Conservation (phyloP, 129 eudicot species). For the Rutidosis leptorrhynchoides region DNA sequence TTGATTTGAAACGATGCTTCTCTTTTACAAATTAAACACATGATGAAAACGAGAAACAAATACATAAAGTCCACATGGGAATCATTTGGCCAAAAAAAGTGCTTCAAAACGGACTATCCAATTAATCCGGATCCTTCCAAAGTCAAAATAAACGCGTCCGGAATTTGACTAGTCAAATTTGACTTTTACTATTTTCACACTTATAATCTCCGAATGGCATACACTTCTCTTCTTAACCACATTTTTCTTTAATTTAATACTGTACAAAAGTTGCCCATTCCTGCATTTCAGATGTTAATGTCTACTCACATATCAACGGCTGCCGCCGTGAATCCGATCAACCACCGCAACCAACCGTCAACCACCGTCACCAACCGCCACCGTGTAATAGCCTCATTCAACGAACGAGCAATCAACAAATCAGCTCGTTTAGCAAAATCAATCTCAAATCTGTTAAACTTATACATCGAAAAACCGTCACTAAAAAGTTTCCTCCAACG, state of each 20-base stretch:
- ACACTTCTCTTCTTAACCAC: background rate
- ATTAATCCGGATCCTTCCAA: constrained; percentile 24
- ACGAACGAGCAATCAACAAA: constrained; percentile 23
- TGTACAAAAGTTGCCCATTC: background rate
- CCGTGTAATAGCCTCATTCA: constrained; percentile 23
- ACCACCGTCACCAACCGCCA: constrained; percentile 15
- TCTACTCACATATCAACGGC: constrained; percentile 6
- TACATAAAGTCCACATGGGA: no score
- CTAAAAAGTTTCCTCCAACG: constrained; percentile 25
- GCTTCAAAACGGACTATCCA: constrained; percentile 17
- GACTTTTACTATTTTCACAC: constrained; percentile 1
- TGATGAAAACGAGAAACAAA: constrained; percentile 23
- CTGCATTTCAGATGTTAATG: background rate
- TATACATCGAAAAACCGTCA: constrained; percentile 41
- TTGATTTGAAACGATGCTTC: background rate
- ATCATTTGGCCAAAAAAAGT: constrained; percentile 18
- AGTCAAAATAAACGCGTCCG: constrained; percentile 24
- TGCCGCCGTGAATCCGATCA: constrained; percentile 31
- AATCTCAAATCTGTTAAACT: constrained; percentile 43
- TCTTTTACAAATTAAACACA: constrained; percentile 9
- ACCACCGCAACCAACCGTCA: constrained; percentile 30
- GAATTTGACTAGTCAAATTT: constrained; percentile 17
- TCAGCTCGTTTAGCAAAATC: constrained; percentile 49
- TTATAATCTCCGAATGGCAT: background rate
- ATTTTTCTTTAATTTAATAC: background rate